A percentile compares a stretch with the other conserved stretches of the same genome.
Conservation (phyloP, 352 stramenopile species). For the Phytophthora hybrid region DNA sequence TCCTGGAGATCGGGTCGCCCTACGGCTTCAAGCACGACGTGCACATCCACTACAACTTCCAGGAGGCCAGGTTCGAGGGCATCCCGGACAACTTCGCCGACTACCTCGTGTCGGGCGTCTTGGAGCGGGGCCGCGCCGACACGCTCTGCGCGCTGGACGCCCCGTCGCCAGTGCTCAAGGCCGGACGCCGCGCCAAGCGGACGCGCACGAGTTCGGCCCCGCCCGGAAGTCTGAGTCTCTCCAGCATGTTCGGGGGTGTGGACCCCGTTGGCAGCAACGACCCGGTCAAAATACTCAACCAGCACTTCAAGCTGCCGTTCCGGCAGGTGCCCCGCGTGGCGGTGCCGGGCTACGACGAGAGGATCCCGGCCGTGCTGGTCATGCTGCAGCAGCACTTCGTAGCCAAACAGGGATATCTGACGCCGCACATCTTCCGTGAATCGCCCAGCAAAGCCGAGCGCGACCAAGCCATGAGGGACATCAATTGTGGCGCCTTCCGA, state of each 20-base stretch:
- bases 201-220: constrained; percentile 52
- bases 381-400: constrained; percentile 90
- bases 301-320: constrained; percentile 87
- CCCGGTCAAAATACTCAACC: constrained; percentile 72
- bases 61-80: constrained; percentile 87
- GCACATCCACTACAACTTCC: constrained; percentile 90
- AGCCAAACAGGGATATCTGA: constrained; percentile 63
- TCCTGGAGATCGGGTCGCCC: constrained; percentile 75
- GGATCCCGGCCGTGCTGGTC: constrained; percentile 85
- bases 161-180: constrained; percentile 17
- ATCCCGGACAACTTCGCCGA: constrained; percentile 86
- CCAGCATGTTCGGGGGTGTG: constrained; percentile 41
- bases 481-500: constrained; percentile 83
- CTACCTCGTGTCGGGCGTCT: constrained; percentile 50
- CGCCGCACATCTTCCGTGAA: constrained; percentile 90
- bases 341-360: constrained; percentile 75
- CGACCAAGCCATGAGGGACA: constrained; percentile 81
- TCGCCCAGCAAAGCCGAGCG: constrained; percentile 89
- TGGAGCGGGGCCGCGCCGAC: constrained; percentile 32
- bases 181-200: constrained; percentile 34
- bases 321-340: constrained; percentile 72
- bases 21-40: constrained; percentile 86
- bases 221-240: constrained; percentile 41
- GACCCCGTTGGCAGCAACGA: constrained; percentile 35
- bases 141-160: constrained; percentile 27